Percentiles rank a stretch among this genome's conserved stretches.
phyloP scores from a whole-genome alignment of 2,329 filamentous ascomycete genomes.

The Byssothecium circinans region DNA sequence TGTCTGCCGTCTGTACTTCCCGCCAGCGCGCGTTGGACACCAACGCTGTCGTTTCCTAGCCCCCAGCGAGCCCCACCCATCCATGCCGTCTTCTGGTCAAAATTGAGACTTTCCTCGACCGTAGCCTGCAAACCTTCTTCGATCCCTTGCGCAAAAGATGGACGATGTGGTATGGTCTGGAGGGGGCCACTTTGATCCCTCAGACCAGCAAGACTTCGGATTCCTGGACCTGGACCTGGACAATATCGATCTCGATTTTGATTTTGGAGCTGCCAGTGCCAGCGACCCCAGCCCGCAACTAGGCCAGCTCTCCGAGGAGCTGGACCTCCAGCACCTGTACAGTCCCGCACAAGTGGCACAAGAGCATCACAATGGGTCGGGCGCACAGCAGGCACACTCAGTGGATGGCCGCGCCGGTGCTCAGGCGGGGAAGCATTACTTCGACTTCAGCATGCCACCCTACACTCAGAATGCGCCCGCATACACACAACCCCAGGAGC shows the following conservation, averaged over 20 bases:
- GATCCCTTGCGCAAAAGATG: slow-evolving; percentile 19
- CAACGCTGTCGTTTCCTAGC: no score
- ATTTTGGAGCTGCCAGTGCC: slow-evolving; percentile 23
- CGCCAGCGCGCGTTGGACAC: no score
- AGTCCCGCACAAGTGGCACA: slow-evolving; percentile 27
- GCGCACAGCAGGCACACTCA: slow-evolving; percentile 18
- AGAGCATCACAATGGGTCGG: slow-evolving; percentile 25
- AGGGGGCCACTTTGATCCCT: slow-evolving; percentile 43
- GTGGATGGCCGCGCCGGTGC: slow-evolving; percentile 22
- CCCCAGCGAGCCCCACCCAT: not conserved
- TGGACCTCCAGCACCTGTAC: slow-evolving; percentile 39
- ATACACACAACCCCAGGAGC: slow-evolving; percentile 47
- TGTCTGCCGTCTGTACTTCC: not conserved
- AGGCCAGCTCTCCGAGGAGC: slow-evolving; percentile 33
- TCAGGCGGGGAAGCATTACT: slow-evolving; percentile 31
- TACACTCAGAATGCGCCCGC: slow-evolving; percentile 39
- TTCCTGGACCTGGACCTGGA: slow-evolving; percentile 50
- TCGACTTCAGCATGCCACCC: slow-evolving; percentile 38
- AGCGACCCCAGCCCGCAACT: slow-evolving; percentile 28
- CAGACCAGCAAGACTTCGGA: slow-evolving; percentile 46
- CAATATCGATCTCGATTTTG: slow-evolving; percentile 36
- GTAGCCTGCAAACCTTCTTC: not conserved
- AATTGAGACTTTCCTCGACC: not conserved
- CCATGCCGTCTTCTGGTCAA: not conserved
- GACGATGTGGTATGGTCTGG: slow-evolving; percentile 44